Evolutionary conservation across 202 grass and related monocot species (phyloP).

Genomic region (Schoenoplectus triqueter): DNA sequence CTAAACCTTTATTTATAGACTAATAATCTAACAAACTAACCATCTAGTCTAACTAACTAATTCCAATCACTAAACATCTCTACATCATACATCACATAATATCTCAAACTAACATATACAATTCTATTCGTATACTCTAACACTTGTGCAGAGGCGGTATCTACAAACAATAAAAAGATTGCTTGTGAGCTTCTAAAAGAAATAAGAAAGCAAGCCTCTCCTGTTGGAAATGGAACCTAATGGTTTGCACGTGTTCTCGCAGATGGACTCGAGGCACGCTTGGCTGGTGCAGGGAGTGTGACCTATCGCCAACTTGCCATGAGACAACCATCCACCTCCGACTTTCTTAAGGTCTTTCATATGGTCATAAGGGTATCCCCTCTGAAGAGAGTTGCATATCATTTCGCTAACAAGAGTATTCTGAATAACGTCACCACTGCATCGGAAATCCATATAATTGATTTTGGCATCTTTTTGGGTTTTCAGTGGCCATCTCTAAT

Average conservation of each 20-base stretch:
- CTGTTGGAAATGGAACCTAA: neutral
- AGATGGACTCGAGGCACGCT: neutral
- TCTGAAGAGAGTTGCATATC: neutral
- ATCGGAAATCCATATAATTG: neutral
- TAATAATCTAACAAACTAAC: too few species aligned
- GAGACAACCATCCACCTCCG: neutral
- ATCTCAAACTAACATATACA: too few species aligned
- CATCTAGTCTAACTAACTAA: too few species aligned
- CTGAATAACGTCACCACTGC: neutral
- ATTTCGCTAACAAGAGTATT: neutral
- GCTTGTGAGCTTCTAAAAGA: neutral
- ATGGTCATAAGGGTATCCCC: neutral
- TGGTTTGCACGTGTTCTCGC: neutral
- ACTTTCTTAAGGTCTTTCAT: neutral
- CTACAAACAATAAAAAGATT: neutral
- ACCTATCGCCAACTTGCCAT: neutral
- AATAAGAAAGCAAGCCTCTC: neutral
- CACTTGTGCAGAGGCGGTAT: neutral
- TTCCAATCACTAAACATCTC: too few species aligned
- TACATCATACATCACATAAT: too few species aligned
- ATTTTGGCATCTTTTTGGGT: constrained; percentile 42
- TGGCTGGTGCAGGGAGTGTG: neutral
- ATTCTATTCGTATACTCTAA: too few species aligned
- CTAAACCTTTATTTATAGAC: too few species aligned
- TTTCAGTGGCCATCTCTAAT: constrained; percentile 75